phyloP scores from a whole-genome alignment of 2,329 filamentous ascomycete genomes.

The Calonectria leucothoes region DNA sequence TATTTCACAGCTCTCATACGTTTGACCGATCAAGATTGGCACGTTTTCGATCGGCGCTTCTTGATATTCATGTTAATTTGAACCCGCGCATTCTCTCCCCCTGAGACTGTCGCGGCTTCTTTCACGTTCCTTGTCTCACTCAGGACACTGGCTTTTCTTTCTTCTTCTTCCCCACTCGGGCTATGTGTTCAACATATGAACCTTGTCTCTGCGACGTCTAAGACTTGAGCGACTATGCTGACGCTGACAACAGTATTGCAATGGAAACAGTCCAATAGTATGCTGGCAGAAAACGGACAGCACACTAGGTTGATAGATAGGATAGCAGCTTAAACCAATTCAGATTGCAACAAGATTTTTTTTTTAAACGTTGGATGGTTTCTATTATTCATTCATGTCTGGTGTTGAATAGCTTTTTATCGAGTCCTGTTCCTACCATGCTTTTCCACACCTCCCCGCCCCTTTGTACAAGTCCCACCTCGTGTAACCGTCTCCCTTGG shows the following conservation, averaged over 20 bases:
- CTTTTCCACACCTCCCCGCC: slow-evolving; percentile 4
- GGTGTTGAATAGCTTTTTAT: slow-evolving; percentile 29
- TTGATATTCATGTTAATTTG: neutral
- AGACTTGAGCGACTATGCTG: neutral
- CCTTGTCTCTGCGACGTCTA: neutral
- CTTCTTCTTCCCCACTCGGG: neutral
- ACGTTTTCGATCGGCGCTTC: neutral
- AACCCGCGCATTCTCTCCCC: neutral
- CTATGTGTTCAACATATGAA: neutral
- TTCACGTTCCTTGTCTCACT: neutral
- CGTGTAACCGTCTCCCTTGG: slow-evolving; percentile 25
- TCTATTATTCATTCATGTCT: slow-evolving; percentile 42
- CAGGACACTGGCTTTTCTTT: neutral
- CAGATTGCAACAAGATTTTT: neutral
- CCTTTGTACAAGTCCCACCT: slow-evolving; percentile 32
- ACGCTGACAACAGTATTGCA: neutral
- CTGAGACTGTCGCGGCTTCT: neutral
- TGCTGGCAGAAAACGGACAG: neutral
- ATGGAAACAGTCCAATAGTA: neutral
- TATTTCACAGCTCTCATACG: neutral
- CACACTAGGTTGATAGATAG: neutral
- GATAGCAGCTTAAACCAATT: neutral
- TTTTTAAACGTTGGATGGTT: slow-evolving; percentile 19
- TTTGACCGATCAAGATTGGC: neutral
- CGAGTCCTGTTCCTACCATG: slow-evolving; percentile 20